A percentile compares a stretch with the other conserved stretches of the same genome.
phyloP scores from a whole-genome alignment of 208 protist species.

The Jaenimonas drosophilae region DNA sequence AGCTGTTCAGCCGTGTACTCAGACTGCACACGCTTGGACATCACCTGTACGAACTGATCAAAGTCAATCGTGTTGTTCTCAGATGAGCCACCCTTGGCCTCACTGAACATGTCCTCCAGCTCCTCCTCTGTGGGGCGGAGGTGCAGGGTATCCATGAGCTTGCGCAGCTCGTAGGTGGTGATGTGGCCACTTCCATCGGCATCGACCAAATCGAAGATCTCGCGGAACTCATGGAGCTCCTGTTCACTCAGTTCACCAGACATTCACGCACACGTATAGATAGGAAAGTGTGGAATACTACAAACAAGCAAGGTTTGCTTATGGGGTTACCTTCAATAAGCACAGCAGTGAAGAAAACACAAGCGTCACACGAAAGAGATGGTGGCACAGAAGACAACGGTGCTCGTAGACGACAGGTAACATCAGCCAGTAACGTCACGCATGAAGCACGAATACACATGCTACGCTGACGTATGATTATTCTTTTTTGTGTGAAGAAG shows the following conservation, averaged over 20 bases:
- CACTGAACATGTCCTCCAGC: constrained; percentile 68
- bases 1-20: constrained; percentile 85
- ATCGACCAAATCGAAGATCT: constrained; percentile 91
- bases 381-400: no score
- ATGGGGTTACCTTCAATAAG: no score
- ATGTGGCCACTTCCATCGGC: constrained; percentile 64
- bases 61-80: constrained; percentile 55
- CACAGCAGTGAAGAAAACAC: no score
- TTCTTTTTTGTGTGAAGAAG: no score
- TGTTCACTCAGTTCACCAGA: constrained; percentile 37
- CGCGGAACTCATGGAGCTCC: constrained; percentile 82
- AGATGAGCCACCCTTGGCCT: constrained; percentile 34
- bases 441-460: no score
- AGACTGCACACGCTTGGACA: constrained; percentile 76
- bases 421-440: no score
- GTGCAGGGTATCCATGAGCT: constrained; percentile 80
- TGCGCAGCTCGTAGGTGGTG: constrained; percentile 60
- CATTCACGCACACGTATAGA: constrained; percentile 5
- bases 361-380: neutral
- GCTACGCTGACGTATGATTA: no score
- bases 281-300: no score
- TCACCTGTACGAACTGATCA: constrained; percentile 79
- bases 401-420: no score
- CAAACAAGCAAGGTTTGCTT: no score
- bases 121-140: constrained; percentile 84